Evolutionary conservation across 495 filamentous ascomycete genomes (phyloP), one percentile per base, ranked within the genome.

Genomic region (Tuber indicum): DNA sequence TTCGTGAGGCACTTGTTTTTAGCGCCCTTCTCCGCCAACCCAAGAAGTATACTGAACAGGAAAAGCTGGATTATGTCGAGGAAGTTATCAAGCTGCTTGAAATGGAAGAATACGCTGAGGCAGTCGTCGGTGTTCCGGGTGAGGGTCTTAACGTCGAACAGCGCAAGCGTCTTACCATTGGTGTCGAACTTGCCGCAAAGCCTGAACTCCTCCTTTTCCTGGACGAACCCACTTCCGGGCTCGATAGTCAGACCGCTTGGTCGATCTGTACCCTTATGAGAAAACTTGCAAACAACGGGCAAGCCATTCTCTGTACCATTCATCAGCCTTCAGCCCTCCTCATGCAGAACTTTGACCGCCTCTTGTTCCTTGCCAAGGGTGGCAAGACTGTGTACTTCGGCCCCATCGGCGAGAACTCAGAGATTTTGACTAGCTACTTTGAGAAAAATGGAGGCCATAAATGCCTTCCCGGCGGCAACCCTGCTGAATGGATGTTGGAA

Each of bases 91-190:
- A 91, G 84, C 89, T 97, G 74, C 86, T 98, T 44, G 91, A 93
- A 23, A 96, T 98, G 94, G 87, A 92, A 82, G 90, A 92, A 72
- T 95, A 93, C 76, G 92, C 93, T 21, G 93, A 97, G 76, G 93
- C 94, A 32, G 87, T 97, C 71, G 92, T 97, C 72, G 94, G 94
- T 83, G 89, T 95, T 43, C 91, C 92, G 6, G 93, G 93, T 41
- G 92, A 96, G 84, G 94, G 94, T 81, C 87, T 99, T 74, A 97
- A 97, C 81, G 94, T 97, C 49, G 95, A 98, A 82, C 94, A 97
- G 83, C 87, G 94, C 2, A 98, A 97, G 84, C 88, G 93, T 23
- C 84, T 97, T 26, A 97, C 94, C 12, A 96, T 98, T 80, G 94
- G 93, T 81, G 93, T 97, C 72, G 94, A 98, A 82, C 88, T 98